Conservation (phyloP, 208 protist species). For the Strigomonas galati region DNA sequence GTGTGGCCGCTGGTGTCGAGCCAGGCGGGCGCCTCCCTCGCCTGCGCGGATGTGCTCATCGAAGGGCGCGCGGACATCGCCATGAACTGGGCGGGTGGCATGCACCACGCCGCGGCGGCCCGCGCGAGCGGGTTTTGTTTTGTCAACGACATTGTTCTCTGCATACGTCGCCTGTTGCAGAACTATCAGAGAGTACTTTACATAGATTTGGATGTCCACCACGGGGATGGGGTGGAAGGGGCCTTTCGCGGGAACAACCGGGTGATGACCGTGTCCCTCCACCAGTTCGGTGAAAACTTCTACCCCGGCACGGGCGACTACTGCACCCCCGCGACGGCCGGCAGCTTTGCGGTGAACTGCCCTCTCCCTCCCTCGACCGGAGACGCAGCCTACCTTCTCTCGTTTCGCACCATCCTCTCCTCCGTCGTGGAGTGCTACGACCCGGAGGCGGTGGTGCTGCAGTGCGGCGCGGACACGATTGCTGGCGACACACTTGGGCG, state of each 20-base stretch:
- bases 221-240: constrained; percentile 99
- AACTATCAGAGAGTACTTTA: constrained; percentile 97
- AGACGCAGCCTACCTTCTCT: constrained; percentile 91
- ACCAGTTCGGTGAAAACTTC: constrained; percentile 97
- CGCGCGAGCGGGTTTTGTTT: constrained; percentile 99
- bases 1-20: constrained; percentile 72
- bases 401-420: constrained; percentile 94
- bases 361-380: constrained; percentile 95
- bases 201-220: constrained; percentile 99
- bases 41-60: constrained; percentile 95
- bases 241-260: constrained; percentile 99
- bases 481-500: constrained; percentile 95
- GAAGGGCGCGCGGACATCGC: constrained; percentile 90
- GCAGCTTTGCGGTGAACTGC: constrained; percentile 92
- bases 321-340: constrained; percentile 24
- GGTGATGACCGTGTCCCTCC: constrained; percentile 99
- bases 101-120: constrained; percentile 95
- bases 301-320: constrained; percentile 97
- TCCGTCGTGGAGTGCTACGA: constrained; percentile 94
- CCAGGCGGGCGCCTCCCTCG: constrained; percentile 91
- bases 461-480: constrained; percentile 98
- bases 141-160: constrained; percentile 99
- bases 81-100: constrained; percentile 99
- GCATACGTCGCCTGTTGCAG: constrained; percentile 98
- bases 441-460: constrained; percentile 97